Evolutionary conservation across 2,329 filamentous ascomycete species (phyloP), one percentile per base, ranked within the genome.

Genomic region (Cladorrhinum sp.): DNA sequence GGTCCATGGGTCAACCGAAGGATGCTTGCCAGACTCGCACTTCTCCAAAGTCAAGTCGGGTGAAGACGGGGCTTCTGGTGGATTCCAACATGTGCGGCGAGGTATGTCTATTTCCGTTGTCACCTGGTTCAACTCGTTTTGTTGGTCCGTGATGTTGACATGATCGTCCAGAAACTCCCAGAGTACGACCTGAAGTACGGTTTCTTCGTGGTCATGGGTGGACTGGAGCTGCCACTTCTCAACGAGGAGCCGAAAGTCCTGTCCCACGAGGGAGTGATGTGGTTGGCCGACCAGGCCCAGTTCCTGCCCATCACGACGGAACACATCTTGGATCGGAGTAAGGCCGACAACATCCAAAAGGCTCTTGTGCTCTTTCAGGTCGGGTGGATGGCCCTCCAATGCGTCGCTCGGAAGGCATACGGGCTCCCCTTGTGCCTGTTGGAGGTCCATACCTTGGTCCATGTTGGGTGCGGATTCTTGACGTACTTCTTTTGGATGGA

Each of bases 361-460:
- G 42, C 63, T 0, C 53, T 79, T 2, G 73, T 76, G 0, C 66
- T 73, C 23, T 57, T 75, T 1, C 77, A 80, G 58, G 72, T 74
- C 0, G 60, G 57, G 2, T 79, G 76, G 75, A 76, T 79, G 66
- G 53, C 72, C 0, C 48, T 74, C 0, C 73, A 78, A 59, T 71
- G 68, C 51, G 65, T 76, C 7, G 71, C 68, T 12, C 70, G 76
- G 1, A 64, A 68, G 1, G 62, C 62, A 1, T 65, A 73, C 14
- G 64, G 69, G 1, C 65, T 79, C 0, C 74, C 77, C 0, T 46
- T 79, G 0, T 72, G 70, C 1, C 67, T 78, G 2, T 63, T 79
- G 1, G 75, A 78, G 53, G 51, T 77, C 1, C 70, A 73, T 57
- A 73, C 71, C 1, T 53, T 73, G 26, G 67, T 68, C 0, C 73